Percentiles rank a stretch among this genome's conserved stretches.
Conservation (phyloP, 1,139 yeast species). For the Hansenula lynferdii region DNA sequence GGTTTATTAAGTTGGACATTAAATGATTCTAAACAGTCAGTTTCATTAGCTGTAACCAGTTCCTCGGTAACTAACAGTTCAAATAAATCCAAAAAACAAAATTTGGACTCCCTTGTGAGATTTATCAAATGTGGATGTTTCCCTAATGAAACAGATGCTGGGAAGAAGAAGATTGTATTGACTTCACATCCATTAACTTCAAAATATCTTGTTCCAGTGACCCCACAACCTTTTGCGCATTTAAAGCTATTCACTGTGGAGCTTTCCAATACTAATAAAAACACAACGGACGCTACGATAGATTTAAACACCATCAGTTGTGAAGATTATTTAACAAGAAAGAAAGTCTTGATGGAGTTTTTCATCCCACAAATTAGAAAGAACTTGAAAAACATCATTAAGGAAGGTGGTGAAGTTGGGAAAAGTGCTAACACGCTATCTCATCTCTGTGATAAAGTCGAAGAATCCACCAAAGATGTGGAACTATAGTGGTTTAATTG, state of each 20-base stretch:
- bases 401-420: constrained; percentile 77
- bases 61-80: constrained; percentile 37
- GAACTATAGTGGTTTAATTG: neutral
- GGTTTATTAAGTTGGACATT: constrained; percentile 61
- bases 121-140: constrained; percentile 40
- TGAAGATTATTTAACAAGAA: constrained; percentile 63
- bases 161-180: constrained; percentile 4
- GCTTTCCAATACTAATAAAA: constrained; percentile 21
- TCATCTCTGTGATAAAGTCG: constrained; percentile 14
- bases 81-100: constrained; percentile 16
- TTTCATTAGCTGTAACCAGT: constrained; percentile 42
- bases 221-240: constrained; percentile 57
- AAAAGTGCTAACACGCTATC: constrained; percentile 42
- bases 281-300: constrained; percentile 15
- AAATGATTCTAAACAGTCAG: constrained; percentile 37
- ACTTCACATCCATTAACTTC: constrained; percentile 41
- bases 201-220: constrained; percentile 48
- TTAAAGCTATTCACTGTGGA: constrained; percentile 47
- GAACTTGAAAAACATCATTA: constrained; percentile 48
- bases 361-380: constrained; percentile 43
- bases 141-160: constrained; percentile 6
- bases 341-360: constrained; percentile 48
- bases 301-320: constrained; percentile 31
- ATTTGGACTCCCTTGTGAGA: constrained; percentile 36
- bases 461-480: neutral